phyloP scores from a whole-genome alignment of 108 stramenopile species.

The Pseudonitzschia multistriata region DNA sequence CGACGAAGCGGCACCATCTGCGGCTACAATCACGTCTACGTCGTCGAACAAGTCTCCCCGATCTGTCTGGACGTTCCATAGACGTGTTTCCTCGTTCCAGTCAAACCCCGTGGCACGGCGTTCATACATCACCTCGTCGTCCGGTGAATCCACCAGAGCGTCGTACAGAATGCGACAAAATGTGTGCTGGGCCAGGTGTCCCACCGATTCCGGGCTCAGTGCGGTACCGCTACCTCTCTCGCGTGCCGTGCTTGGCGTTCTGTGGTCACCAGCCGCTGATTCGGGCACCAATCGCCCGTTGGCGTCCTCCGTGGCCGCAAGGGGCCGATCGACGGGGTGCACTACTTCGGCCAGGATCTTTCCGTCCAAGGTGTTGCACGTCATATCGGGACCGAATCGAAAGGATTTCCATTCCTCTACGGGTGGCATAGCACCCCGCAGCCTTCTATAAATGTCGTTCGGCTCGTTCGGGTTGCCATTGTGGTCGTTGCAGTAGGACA shows the following conservation, averaged over 20 bases:
- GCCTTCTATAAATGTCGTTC: conserved; percentile 33
- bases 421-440: conserved; percentile 54
- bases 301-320: conserved; percentile 45
- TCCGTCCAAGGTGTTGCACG: background rate
- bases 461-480: background rate
- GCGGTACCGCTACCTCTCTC: conserved; percentile 2
- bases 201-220: conserved; percentile 48
- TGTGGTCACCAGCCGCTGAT: background rate
- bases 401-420: conserved; percentile 71
- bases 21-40: conserved; percentile 59
- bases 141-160: conserved; percentile 4
- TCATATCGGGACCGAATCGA: conserved; percentile 67
- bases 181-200: conserved; percentile 59
- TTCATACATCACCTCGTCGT: background rate
- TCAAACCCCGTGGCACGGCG: background rate
- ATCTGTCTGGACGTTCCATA: conserved; percentile 40
- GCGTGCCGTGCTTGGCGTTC: background rate
- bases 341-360: conserved; percentile 61
- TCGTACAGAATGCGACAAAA: conserved; percentile 52
- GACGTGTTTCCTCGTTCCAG: conserved; percentile 6
- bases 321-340: conserved; percentile 63
- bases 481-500: conserved; percentile 27
- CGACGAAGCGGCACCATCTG: conserved; percentile 82
- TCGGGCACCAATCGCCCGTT: conserved; percentile 41
- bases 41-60: conserved; percentile 10